A percentile compares a stretch with the other conserved stretches of the same genome.
Evolutionary conservation across 164 flowering plant species (phyloP).

Genomic region (Umbellularia californica): DNA sequence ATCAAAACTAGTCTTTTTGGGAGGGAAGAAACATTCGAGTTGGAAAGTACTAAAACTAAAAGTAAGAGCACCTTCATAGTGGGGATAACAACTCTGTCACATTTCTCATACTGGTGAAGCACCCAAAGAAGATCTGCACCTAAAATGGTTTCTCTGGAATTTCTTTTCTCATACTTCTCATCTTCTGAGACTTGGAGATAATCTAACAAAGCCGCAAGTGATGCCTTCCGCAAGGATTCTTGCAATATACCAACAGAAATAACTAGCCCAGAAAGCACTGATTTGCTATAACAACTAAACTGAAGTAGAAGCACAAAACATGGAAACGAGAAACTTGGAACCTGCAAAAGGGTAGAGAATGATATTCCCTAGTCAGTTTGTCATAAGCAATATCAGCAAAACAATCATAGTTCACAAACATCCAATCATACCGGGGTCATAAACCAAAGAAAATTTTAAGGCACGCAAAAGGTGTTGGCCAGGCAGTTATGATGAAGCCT

Average conservation of each 20-base stretch:
- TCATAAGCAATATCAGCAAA: background rate
- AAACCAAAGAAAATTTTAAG: background rate
- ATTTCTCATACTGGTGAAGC: conserved; percentile 66
- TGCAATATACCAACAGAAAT: conserved; percentile 83
- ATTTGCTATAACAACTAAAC: conserved; percentile 67
- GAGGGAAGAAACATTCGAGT: too few relatives aligned
- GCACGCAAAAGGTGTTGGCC: background rate
- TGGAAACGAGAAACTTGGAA: conserved; percentile 73
- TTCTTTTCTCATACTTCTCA: conserved; percentile 23
- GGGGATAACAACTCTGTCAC: conserved; percentile 81
- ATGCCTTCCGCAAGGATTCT: conserved; percentile 83
- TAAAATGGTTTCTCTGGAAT: conserved; percentile 42
- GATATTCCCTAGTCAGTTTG: background rate
- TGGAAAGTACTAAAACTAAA: background rate
- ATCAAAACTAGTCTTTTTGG: too few relatives aligned
- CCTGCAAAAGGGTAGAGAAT: conserved; percentile 45
- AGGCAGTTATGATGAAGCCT: background rate
- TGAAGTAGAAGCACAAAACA: conserved; percentile 71
- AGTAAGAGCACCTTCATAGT: conserved; percentile 77
- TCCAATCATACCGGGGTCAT: background rate
- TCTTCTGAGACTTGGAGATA: conserved; percentile 51
- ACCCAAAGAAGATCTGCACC: conserved; percentile 74
- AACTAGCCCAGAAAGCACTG: conserved; percentile 81
- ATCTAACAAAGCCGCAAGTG: conserved; percentile 64
- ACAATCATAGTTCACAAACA: background rate